Conservation (phyloP, 768 basidiomycete species). For the Tephrocybe sp. region DNA sequence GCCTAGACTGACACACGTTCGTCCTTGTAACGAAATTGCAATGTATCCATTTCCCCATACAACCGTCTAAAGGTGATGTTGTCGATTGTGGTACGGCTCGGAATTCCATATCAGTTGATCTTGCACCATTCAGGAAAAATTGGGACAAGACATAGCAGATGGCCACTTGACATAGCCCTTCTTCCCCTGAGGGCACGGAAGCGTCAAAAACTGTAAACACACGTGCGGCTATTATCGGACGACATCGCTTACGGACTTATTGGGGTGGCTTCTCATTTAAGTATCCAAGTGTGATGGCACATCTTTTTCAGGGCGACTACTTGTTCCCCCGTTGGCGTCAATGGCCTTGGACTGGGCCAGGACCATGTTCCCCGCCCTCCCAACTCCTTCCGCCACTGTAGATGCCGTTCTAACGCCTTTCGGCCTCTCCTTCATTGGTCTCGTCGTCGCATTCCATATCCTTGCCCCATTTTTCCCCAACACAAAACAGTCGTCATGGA, state of each 20-base stretch:
- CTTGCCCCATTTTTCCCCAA: constrained; percentile 19
- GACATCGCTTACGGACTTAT: background rate
- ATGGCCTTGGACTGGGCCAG: background rate
- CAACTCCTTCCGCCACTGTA: background rate
- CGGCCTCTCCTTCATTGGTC: constrained; percentile 17
- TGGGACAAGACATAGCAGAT: no score
- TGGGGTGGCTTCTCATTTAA: background rate
- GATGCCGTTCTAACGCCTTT: constrained; percentile 7
- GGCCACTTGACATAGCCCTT: no score
- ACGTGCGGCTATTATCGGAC: constrained; percentile 1
- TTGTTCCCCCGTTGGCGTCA: background rate
- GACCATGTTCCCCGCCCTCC: background rate
- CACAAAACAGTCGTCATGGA: constrained; percentile 15
- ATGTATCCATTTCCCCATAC: background rate
- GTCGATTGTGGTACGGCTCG: no score
- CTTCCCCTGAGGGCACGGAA: no score
- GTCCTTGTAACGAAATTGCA: background rate
- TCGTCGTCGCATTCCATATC: constrained; percentile 27
- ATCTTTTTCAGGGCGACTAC: background rate
- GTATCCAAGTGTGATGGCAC: background rate
- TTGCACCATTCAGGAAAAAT: no score
- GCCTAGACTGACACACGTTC: constrained; percentile 5
- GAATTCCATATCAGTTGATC: no score
- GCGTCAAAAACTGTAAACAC: background rate
- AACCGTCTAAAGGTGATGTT: background rate